phyloP scores from a whole-genome alignment of 2,329 filamentous ascomycete genomes.

The Claviceps humidiphila region DNA sequence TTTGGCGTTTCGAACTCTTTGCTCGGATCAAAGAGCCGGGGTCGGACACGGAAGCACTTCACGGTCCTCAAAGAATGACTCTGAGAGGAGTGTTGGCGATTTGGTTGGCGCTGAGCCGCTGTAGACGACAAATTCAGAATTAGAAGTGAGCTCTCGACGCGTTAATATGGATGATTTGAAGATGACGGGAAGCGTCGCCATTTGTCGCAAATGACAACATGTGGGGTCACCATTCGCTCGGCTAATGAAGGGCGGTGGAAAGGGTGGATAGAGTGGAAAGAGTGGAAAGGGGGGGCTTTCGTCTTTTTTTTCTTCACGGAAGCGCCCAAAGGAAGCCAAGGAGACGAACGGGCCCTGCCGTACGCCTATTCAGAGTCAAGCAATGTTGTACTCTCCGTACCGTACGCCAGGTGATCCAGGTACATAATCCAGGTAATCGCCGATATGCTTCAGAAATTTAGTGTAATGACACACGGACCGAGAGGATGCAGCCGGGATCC shows the following conservation, averaged over 20 bases:
- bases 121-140: background rate
- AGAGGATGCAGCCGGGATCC: background rate
- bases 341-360: background rate
- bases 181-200: background rate
- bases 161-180: no score
- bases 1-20: background rate
- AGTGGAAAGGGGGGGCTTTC: background rate
- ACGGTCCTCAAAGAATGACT: no score
- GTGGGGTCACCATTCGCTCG: slow-evolving; percentile 3
- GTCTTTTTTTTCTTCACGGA: background rate
- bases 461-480: no score
- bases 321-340: no score
- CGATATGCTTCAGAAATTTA: background rate
- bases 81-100: background rate
- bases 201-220: background rate
- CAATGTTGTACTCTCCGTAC: no score
- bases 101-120: background rate
- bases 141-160: background rate
- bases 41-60: background rate
- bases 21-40: background rate
- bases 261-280: no score
- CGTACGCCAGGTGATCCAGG: no score
- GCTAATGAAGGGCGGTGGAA: background rate
- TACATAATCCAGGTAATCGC: background rate
- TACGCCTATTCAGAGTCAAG: no score